Conservation (phyloP, 2,329 filamentous ascomycete species). For the Microdochium nivale region DNA sequence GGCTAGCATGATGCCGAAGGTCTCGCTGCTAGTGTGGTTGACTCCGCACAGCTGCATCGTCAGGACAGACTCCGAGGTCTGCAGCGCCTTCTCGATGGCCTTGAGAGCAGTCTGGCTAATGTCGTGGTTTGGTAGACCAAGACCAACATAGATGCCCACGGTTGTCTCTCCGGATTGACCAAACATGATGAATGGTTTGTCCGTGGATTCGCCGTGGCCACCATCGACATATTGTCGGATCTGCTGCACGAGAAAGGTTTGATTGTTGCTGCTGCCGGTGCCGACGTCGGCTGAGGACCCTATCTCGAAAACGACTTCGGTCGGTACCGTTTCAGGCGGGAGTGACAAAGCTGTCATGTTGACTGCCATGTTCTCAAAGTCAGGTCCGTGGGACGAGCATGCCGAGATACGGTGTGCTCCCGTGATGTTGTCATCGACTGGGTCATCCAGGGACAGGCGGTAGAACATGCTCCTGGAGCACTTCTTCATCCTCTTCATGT, state of each 20-base stretch:
- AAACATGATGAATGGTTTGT: slow-evolving; percentile 18
- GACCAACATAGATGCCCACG: slow-evolving; percentile 27
- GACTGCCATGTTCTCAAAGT: slow-evolving; percentile 5
- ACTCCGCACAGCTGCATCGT: neutral
- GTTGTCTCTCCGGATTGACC: slow-evolving; percentile 17
- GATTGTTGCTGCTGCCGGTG: slow-evolving; percentile 6
- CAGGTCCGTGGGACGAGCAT: slow-evolving; percentile 17
- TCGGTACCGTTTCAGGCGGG: neutral
- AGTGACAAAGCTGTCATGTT: neutral
- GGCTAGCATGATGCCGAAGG: neutral
- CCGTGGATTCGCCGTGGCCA: slow-evolving; percentile 10
- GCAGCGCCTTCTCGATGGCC: neutral
- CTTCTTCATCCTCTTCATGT: slow-evolving; percentile 8
- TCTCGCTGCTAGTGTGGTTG: neutral
- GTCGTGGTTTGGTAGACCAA: neutral
- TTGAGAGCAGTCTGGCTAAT: neutral
- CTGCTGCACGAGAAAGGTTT: slow-evolving; percentile 13
- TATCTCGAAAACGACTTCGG: slow-evolving; percentile 7
- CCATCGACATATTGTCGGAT: slow-evolving; percentile 17
- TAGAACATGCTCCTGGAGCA: slow-evolving; percentile 23
- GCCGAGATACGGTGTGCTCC: slow-evolving; percentile 19
- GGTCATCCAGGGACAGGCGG: slow-evolving; percentile 23
- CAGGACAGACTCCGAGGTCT: neutral
- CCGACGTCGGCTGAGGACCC: slow-evolving; percentile 5
- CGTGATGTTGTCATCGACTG: slow-evolving; percentile 17